Conservation (phyloP, 495 filamentous ascomycete genomes). For the Thozetella sp. region DNA sequence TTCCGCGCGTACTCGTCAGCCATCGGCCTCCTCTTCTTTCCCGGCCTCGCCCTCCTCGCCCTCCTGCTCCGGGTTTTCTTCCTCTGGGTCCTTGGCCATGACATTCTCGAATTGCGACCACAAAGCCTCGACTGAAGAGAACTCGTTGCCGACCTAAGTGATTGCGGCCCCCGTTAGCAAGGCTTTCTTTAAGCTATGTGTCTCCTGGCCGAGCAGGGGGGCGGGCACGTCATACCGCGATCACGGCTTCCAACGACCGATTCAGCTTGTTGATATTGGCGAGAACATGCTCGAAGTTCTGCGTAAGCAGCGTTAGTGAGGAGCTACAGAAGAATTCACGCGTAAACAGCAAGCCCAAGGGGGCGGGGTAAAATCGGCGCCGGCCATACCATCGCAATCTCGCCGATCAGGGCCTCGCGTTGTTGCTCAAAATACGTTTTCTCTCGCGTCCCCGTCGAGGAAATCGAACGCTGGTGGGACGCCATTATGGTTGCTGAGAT, state of each 20-base stretch:
- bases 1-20: constrained; percentile 9
- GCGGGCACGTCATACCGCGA: constrained; percentile 61
- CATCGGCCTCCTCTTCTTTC: constrained; percentile 9
- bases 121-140: constrained; percentile 91
- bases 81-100: constrained; percentile 76
- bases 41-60: constrained; percentile 30
- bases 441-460: constrained; percentile 29
- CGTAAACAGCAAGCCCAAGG: too few species aligned
- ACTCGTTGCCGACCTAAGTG: constrained; percentile 98
- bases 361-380: too few species aligned
- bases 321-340: constrained; percentile 3
- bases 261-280: constrained; percentile 96
- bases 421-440: constrained; percentile 76
- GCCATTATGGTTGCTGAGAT: constrained; percentile 24
- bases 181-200: too few species aligned
- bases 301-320: constrained; percentile 7
- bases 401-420: constrained; percentile 71
- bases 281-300: constrained; percentile 93
- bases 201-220: too few species aligned
- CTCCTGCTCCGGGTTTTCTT: constrained; percentile 36
- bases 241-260: constrained; percentile 88
- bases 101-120: constrained; percentile 98
- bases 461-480: constrained; percentile 31
- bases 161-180: too few species aligned
- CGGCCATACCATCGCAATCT: constrained; percentile 71